Evolutionary conservation across 257 asterid species (phyloP), one percentile per base, ranked within the genome.

Genomic region (Ocimum tenuiflorum): DNA sequence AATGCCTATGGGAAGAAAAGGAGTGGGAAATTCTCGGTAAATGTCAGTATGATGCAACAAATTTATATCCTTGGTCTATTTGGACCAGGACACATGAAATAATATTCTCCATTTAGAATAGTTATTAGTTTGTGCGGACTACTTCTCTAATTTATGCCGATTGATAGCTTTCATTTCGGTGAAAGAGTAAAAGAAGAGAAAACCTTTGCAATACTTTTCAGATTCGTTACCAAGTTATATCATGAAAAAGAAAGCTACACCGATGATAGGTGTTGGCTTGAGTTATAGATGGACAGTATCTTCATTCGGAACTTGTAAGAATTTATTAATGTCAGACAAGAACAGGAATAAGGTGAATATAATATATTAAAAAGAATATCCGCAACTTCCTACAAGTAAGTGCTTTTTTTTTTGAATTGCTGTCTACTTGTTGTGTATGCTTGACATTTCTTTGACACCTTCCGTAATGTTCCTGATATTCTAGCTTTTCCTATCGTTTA

Each of bases 231-330:
- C 31, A 24, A 24, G 31, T 24, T 36, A 36, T 36, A 58, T 48
- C 68, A 48, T 64, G 67, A 58, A 17, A 22, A n/a, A n/a, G n/a
- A n/a, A n/a, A 38, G 36, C 15, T 38, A 42, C 33, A 59, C 48
- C 10, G 47, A 12, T 19, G n/a, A 14, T 39, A 23, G 33, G 17
- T 60, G 10, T 52, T 60, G 64, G 68, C 45, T 39, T 31, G 11
- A 43, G 41, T 71, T 62, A n/a, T 60, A 51, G 48, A 27, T 41
- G 14, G 55, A 50, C 48, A 51, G 27, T 39, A 14, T 66, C 57
- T 55, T 63, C 12, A 13, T n/a, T 29, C 7, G 23, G 39, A 54
- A 54, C 57, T 29, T 59, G 63, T 42, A 12, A 27, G 56, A 19
- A 57, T 35, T 65, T 60, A 24, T 59, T 65, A 48, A 41, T 3